Evolutionary conservation across 169 alveolate species (phyloP), one percentile per base, ranked within the genome.

Genomic region (Plasmodium gaboni): DNA sequence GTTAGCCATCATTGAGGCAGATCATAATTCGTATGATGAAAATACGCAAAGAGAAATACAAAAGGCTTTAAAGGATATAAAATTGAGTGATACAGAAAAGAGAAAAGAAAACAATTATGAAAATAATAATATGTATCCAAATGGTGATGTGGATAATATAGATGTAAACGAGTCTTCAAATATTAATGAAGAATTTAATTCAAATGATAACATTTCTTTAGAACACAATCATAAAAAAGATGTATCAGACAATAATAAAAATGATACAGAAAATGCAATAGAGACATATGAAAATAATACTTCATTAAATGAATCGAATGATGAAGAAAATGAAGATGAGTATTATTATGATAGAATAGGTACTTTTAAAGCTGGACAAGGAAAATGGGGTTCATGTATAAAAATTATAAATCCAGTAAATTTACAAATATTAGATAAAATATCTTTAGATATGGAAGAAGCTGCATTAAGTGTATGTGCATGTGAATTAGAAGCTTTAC

Each of bases 321-420:
- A 46, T 6, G 93, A 86, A 1, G 87, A 86, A 17, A 93, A 91
- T 12, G 93, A 94, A 17, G 94, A 91, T 48, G 86, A 87, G 51
- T 80, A 92, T 7, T 90, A 92, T 57, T 69, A 88, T 59, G 91
- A 96, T 70, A 86, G 95, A 70, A 90, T 95, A n/a, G 97, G 98
- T 6, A 95, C 98, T 67, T 95, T 94, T 86, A 95, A 95, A 73
- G 99, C 99, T 2, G 99, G 98, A 2, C 88, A 83, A 17, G 99
- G 99, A 24, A 98, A 95, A 88, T 97, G 99, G 99, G 98, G 98
- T 22, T 95, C 98, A 57, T 98, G 99, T 83, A 91, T 98, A 53
- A 94, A 98, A 63, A 93, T 97, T 60, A 94, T 96, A 22, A 95
- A 96, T 87, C 97, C 97, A 24, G 92, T 93, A 61, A 92, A 74